Base-by-base conservation (phyloP, 768 basidiomycete genomes). In the Termitomyces sp. region DNA sequence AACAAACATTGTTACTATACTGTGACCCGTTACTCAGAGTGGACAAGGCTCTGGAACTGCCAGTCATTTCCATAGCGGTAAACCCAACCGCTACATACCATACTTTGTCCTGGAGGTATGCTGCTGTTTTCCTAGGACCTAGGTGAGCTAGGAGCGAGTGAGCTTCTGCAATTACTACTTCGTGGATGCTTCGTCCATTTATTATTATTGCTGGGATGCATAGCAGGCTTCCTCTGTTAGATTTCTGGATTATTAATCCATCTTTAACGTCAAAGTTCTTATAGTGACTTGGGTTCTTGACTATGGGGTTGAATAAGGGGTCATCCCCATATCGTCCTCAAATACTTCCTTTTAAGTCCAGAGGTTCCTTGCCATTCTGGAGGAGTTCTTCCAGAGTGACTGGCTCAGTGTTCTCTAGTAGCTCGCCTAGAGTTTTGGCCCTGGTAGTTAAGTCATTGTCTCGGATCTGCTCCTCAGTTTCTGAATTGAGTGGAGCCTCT, bases 221-320 rank as follows among this genome's bases (percentile, higher is more conserved):
- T 2, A 54, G 6, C 1, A 3, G 9, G 1, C 31, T 31, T 0
- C 27, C n/a, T 4, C 44, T 16, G 0, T 9, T 3, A 0, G n/a
- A 6, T 11, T 44, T 54, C 2, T 33, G 13, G 3, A 18, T 15
- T 2, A 54, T 4, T 15, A 54, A 2, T 9, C 20, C 13, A 4
- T 54, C 12, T 13, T 54, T 1, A 6, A 33, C 1, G 9, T 30
- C 11, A 11, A 41, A 31, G 9, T 54, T 44, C 16, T 44, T 54
- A n/a, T 42, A 44, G 16, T 39, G 11, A 2, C 31, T 54, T 0
- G 27, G 53, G 6, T 31, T 44, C 0, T 54, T 30, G 2, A 54
- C 4, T 2, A 54, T n/a, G 5, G 13, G 20, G 3, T 44, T 31
- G 13, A 54, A 54, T 13, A 54, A 2, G 0, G 0, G 1, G 6